Percentiles rank a stretch among this genome's conserved stretches.
These are phyloP conservation scores for Aspergillus melleus DNA, from an alignment of 2,329 filamentous ascomycete genomes.

Conservation along the genomic window DNA sequence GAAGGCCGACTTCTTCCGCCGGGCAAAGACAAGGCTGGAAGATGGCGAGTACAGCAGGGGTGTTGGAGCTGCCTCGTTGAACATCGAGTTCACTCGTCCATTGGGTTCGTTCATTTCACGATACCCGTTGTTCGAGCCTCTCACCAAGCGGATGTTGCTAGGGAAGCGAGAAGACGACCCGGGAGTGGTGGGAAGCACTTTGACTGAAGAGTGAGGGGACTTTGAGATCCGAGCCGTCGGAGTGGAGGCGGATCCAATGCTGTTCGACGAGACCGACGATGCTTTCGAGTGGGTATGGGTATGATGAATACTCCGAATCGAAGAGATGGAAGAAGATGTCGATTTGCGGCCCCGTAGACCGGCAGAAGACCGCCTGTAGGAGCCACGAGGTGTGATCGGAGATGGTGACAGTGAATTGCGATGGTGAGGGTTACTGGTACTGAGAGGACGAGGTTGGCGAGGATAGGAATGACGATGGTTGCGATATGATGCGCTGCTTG, in stretches of 20 bases:
- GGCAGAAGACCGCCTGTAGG: slow-evolving; percentile 76
- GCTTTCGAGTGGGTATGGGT: slow-evolving; percentile 91
- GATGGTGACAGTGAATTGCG: slow-evolving; percentile 82
- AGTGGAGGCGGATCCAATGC: slow-evolving; percentile 66
- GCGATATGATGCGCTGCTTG: slow-evolving; percentile 44
- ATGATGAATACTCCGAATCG: slow-evolving; percentile 86
- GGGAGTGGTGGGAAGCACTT: slow-evolving; percentile 90
- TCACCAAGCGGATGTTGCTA: slow-evolving; percentile 79
- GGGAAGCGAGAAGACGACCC: slow-evolving; percentile 72
- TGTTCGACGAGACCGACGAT: slow-evolving; percentile 84
- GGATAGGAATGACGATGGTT: slow-evolving; percentile 44
- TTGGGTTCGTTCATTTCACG: slow-evolving; percentile 27
- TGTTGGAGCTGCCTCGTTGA: slow-evolving; percentile 39
- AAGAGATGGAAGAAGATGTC: slow-evolving; percentile 92
- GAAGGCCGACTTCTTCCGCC: slow-evolving; percentile 47
- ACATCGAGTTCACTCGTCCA: slow-evolving; percentile 31
- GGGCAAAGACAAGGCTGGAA: slow-evolving; percentile 47
- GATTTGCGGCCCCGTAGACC: slow-evolving; percentile 90
- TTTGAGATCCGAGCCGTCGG: slow-evolving; percentile 67
- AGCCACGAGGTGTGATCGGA: slow-evolving; percentile 83
- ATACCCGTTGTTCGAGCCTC: slow-evolving; percentile 45
- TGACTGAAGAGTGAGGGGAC: slow-evolving; percentile 86
- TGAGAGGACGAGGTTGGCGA: slow-evolving; percentile 37
- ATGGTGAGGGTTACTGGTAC: slow-evolving; percentile 36
- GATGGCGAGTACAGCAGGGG: slow-evolving; percentile 42